Base-by-base conservation (phyloP, 192 early-diverging fungal genomes). In the Backusella psychrophila region DNA sequence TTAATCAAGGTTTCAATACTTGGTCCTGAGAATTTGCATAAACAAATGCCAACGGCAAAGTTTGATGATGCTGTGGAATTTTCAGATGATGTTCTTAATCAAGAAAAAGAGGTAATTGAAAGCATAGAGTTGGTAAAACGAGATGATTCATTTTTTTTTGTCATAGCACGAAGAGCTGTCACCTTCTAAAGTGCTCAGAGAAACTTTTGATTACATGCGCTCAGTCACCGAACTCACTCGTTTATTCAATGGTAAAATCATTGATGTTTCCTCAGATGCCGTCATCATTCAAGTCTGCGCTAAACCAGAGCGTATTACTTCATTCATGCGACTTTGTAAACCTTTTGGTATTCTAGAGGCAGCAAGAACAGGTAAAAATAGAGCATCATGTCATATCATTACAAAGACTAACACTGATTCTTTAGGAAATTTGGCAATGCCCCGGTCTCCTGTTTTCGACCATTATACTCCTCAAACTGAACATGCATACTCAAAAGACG, bases 261-360 rank as follows among this genome's bases (percentile, higher is more conserved):
- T 96, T n/a, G 97, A 98, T 82, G 93, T 99, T 6, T 90, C 90
- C 9, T 83, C 87, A 63, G 96, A 96, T 75, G 89, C 89, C 34
- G 86, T 93, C 2, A 90, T 97, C 12, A 84, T 98, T 6, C 94
- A 97, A 80, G 79, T 98, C 52, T 91, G 89, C 44, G 95, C 96
- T 52, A 98, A 96, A 83, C 89, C 94, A 33, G 88, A 90, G 49
- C 90, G 96, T 73, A 86, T 99, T 36, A 94, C 96, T 83, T 89
- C 96, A 5, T 97, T 99, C 85, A 82, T 99, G 69, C 94, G 94
- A 81, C 87, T 99, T 15, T 86, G 96, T 71, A 93, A 94, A 77
- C 97, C 97, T 8, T 98, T 94, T 79, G 97, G 97, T 29, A 93
- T 99, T 77, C 85, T 99, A 71, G 97, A 99, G 82, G 95, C 93